phyloP scores from a whole-genome alignment of 2,329 filamentous ascomycete species.

The Scedosporium dehoogii region DNA sequence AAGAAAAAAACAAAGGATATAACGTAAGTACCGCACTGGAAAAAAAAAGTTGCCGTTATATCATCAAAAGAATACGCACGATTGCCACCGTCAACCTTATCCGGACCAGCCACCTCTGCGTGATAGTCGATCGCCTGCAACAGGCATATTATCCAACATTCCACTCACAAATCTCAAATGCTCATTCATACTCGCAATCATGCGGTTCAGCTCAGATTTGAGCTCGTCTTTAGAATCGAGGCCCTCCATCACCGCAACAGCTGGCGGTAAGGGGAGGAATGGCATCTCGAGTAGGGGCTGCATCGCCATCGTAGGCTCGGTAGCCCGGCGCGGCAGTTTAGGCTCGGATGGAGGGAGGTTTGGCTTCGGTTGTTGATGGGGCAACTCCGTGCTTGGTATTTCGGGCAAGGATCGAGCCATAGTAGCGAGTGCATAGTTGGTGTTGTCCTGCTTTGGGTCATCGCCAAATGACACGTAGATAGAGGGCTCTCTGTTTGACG shows the following conservation, averaged over 20 bases:
- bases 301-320: background rate
- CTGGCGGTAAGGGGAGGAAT: slow-evolving; percentile 33
- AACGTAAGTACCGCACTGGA: too few species aligned
- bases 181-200: slow-evolving; percentile 37
- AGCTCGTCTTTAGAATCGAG: slow-evolving; percentile 40
- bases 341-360: background rate
- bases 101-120: background rate
- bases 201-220: slow-evolving; percentile 38
- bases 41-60: background rate
- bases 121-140: slow-evolving; percentile 14
- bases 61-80: background rate
- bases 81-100: background rate
- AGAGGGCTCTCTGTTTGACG: slow-evolving; percentile 40
- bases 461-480: slow-evolving; percentile 50
- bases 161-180: slow-evolving; percentile 35
- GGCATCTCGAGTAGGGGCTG: slow-evolving; percentile 16
- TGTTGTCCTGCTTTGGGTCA: slow-evolving; percentile 31
- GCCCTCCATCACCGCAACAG: slow-evolving; percentile 42
- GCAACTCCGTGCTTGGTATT: background rate
- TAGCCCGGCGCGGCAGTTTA: slow-evolving; percentile 2
- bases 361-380: background rate
- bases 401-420: background rate
- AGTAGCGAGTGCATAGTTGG: slow-evolving; percentile 22
- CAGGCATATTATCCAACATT: slow-evolving; percentile 30
- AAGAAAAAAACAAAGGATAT: too few species aligned